Conservation (phyloP, 371 early-diverging fungal species). For the Pancytospora philotis region DNA sequence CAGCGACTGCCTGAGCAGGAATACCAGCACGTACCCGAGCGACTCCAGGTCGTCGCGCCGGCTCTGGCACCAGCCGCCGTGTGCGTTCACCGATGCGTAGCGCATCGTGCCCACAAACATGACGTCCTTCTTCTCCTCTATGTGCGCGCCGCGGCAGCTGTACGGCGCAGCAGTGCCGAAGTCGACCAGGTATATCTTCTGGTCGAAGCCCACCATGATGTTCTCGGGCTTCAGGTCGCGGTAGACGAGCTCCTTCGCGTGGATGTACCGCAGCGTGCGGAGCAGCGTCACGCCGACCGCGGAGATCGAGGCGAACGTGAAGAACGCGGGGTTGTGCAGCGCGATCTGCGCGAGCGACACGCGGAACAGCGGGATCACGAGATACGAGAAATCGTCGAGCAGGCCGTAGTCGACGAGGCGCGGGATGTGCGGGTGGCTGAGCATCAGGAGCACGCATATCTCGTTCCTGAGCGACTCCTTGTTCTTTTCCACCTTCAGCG, state of each 20-base stretch:
- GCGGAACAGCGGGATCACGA: slow-evolving; percentile 50
- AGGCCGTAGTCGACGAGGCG: slow-evolving; percentile 8
- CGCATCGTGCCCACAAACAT: slow-evolving; percentile 53
- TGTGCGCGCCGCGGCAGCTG: slow-evolving; percentile 15
- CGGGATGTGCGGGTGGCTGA: slow-evolving; percentile 24
- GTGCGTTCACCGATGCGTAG: slow-evolving; percentile 52
- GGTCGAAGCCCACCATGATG: slow-evolving; percentile 70
- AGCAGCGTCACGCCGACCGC: slow-evolving; percentile 60
- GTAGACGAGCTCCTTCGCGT: slow-evolving; percentile 83
- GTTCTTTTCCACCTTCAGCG: slow-evolving; percentile 2
- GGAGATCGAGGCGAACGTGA: slow-evolving; percentile 40
- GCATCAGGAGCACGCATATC: background rate
- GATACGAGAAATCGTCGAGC: slow-evolving; percentile 23
- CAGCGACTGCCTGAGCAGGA: slow-evolving; percentile 51
- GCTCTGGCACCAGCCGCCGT: slow-evolving; percentile 39
- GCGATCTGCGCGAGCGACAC: slow-evolving; percentile 43
- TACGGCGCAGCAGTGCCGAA: no score
- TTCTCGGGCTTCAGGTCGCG: slow-evolving; percentile 90
- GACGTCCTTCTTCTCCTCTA: slow-evolving; percentile 27
- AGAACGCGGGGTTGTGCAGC: slow-evolving; percentile 29
- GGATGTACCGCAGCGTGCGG: slow-evolving; percentile 70
- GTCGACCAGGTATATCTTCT: slow-evolving; percentile 81
- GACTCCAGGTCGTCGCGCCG: slow-evolving; percentile 54
- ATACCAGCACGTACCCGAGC: slow-evolving; percentile 53
- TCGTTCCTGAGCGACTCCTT: background rate